phyloP scores from a whole-genome alignment of 2,329 filamentous ascomycete species.

The Mycogone perniciosa region DNA sequence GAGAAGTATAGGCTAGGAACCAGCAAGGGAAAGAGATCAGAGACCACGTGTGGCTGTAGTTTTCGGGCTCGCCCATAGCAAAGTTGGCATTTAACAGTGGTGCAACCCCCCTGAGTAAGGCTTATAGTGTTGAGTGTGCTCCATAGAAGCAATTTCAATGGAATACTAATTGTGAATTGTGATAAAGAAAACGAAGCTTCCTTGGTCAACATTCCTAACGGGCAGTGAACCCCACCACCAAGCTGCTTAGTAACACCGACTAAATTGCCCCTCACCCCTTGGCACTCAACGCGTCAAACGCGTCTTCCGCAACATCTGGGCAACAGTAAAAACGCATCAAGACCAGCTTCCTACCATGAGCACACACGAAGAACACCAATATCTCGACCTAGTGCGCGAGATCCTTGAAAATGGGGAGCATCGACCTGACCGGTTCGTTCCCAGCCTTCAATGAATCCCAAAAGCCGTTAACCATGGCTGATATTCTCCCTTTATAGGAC shows the following conservation, averaged over 20 bases:
- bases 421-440: conserved; percentile 71
- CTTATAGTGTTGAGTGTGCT: too few species aligned
- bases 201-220: too few species aligned
- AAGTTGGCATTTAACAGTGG: too few species aligned
- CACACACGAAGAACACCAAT: conserved; percentile 83
- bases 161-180: too few species aligned
- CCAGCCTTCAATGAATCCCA: neutral
- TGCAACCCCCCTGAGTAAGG: too few species aligned
- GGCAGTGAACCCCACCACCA: neutral
- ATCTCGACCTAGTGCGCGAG: conserved; percentile 79
- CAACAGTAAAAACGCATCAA: neutral
- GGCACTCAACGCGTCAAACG: neutral
- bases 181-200: too few species aligned
- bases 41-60: too few species aligned
- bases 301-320: neutral
- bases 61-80: too few species aligned
- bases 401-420: conserved; percentile 81
- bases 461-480: neutral
- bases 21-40: too few species aligned
- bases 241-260: neutral
- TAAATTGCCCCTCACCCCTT: neutral
- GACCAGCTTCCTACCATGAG: too few species aligned
- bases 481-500: conserved; percentile 50
- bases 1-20: too few species aligned
- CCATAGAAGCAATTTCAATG: too few species aligned